A percentile compares a stretch with the other conserved stretches of the same genome.
Evolutionary conservation across 2,329 filamentous ascomycete species (phyloP).

Genomic region (Periconia sp.): DNA sequence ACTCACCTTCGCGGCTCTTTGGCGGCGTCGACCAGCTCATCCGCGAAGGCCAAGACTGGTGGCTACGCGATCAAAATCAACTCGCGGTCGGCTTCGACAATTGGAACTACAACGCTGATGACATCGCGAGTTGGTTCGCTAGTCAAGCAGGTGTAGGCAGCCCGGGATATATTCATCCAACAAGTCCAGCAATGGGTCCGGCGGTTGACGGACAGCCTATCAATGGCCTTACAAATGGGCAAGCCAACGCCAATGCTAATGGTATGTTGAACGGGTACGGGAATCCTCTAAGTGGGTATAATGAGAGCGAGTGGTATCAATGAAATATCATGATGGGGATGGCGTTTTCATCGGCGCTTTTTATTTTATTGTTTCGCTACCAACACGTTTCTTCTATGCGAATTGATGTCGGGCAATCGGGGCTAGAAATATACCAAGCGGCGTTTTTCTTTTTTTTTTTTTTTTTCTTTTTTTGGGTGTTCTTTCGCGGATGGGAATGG

Average conservation of each 20-base stretch:
- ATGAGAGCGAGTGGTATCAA: constrained; percentile 51
- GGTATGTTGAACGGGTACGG: constrained; percentile 31
- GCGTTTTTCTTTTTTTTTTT: too few relatives aligned
- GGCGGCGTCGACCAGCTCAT: constrained; percentile 66
- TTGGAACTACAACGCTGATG: constrained; percentile 53
- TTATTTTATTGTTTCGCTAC: too few relatives aligned
- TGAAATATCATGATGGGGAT: too few relatives aligned
- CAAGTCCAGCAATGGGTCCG: too few relatives aligned
- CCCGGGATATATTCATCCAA: not conserved
- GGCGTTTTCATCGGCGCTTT: too few relatives aligned
- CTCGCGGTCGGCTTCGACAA: constrained; percentile 68
- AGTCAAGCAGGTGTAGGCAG: not conserved
- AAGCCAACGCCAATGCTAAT: not conserved
- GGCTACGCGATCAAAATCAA: constrained; percentile 66
- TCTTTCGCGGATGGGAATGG: too few relatives aligned
- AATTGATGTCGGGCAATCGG: too few relatives aligned
- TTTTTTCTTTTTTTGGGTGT: too few relatives aligned
- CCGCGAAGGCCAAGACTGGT: constrained; percentile 67
- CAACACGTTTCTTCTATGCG: too few relatives aligned
- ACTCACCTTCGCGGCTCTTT: constrained; percentile 60
- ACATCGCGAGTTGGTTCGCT: constrained; percentile 1
- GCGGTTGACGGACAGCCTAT: too few relatives aligned
- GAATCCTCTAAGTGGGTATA: constrained; percentile 36
- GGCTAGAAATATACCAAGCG: too few relatives aligned
- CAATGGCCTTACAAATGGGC: not conserved